Percentiles rank a stretch among this genome's conserved stretches.
Conservation (phyloP, 2,329 filamentous ascomycete species). For the Hypoxylon sp. region DNA sequence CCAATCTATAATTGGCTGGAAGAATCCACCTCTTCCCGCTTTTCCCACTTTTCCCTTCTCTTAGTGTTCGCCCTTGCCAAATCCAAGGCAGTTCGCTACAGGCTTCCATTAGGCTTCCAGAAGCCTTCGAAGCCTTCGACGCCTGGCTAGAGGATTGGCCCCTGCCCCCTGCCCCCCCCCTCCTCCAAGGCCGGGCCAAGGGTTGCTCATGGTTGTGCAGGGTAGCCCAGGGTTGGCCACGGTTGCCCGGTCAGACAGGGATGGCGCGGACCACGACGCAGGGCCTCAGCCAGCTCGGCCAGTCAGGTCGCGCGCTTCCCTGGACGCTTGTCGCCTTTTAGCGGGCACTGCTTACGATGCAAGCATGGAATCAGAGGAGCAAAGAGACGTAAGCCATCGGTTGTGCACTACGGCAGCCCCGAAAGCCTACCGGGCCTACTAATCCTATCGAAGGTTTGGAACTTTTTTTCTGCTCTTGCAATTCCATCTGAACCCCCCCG, state of each 20-base stretch:
- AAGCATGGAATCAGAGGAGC: slow-evolving; percentile 34
- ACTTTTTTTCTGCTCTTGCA: slow-evolving; percentile 16
- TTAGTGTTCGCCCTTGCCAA: slow-evolving; percentile 9
- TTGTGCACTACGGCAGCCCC: slow-evolving; percentile 40
- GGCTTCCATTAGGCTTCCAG: slow-evolving; percentile 46
- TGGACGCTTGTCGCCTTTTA: slow-evolving; percentile 33
- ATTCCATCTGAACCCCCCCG: slow-evolving; percentile 6
- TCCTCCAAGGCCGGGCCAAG: slow-evolving; percentile 32
- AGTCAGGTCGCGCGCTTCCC: slow-evolving; percentile 35
- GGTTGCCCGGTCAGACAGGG: slow-evolving; percentile 37
- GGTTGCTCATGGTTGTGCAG: neutral
- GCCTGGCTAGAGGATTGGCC: slow-evolving; percentile 38
- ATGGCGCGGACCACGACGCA: slow-evolving; percentile 34
- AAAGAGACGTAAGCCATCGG: slow-evolving; percentile 39
- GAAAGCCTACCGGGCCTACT: slow-evolving; percentile 34
- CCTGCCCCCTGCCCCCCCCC: no score
- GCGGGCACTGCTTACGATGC: slow-evolving; percentile 43
- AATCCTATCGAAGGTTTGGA: slow-evolving; percentile 19
- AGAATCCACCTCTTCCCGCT: slow-evolving; percentile 32
- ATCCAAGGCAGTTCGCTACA: slow-evolving; percentile 31
- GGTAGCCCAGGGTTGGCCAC: no score
- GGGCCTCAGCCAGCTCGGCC: slow-evolving; percentile 33
- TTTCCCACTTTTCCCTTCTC: slow-evolving; percentile 26
- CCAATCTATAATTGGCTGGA: slow-evolving; percentile 22
- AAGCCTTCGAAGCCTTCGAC: slow-evolving; percentile 41